Evolutionary conservation across 257 asterid genomes (phyloP).

Genomic region (Gynochthodes officinalis): DNA sequence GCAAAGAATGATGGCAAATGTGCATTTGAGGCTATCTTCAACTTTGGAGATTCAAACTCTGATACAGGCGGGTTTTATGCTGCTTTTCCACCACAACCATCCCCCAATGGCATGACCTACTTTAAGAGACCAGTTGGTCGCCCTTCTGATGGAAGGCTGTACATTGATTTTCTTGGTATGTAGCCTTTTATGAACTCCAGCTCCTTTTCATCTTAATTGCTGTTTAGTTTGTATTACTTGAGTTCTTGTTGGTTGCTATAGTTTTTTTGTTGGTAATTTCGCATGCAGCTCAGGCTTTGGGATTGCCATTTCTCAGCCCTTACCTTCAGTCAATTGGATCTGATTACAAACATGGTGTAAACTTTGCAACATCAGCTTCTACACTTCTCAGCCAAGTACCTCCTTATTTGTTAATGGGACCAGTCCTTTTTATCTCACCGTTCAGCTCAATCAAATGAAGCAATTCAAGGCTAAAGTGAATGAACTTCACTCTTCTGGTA

Average conservation of each 20-base stretch:
- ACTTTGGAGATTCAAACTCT: constrained; percentile 78
- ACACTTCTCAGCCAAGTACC: constrained; percentile 53
- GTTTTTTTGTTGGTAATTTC: not conserved
- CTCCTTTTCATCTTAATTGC: too few species aligned
- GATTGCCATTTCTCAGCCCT: not conserved
- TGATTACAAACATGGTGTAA: not conserved
- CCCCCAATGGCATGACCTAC: constrained; percentile 71
- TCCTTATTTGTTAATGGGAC: constrained; percentile 51
- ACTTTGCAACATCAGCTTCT: constrained; percentile 36
- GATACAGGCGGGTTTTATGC: constrained; percentile 82
- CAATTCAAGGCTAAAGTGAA: constrained; percentile 52
- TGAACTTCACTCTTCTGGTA: constrained; percentile 19
- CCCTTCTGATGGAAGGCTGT: constrained; percentile 69
- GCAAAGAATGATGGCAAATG: constrained; percentile 36
- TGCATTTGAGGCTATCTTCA: constrained; percentile 61
- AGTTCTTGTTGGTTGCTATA: too few species aligned
- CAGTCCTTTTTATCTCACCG: constrained; percentile 61
- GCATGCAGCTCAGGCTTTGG: not conserved
- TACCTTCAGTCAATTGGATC: not conserved
- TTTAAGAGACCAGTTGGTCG: constrained; percentile 68
- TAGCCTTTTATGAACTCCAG: not conserved
- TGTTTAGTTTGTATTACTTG: too few species aligned
- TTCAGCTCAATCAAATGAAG: constrained; percentile 64
- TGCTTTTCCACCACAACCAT: constrained; percentile 58
- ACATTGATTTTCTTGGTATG: constrained; percentile 75